A percentile compares a stretch with the other conserved stretches of the same genome.
phyloP scores from a whole-genome alignment of 2,329 filamentous ascomycete species.

The Pestalotiopsis fici region DNA sequence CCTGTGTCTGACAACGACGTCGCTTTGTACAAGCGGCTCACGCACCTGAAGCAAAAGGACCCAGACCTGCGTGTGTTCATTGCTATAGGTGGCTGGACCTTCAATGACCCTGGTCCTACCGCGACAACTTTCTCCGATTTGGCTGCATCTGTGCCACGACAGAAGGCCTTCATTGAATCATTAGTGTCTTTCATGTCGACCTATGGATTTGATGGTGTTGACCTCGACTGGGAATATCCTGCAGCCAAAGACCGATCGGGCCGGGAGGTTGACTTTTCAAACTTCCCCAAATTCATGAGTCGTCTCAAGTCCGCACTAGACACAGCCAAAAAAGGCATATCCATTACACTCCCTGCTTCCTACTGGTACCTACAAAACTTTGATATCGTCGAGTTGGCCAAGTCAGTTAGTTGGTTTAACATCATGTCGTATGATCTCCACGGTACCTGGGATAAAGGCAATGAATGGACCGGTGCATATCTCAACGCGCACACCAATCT shows the following conservation, averaged over 20 bases:
- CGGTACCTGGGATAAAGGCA: slow-evolving; percentile 8
- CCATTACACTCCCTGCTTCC: slow-evolving; percentile 14
- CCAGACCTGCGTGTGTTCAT: no score
- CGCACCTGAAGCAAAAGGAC: no score
- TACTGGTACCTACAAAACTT: slow-evolving; percentile 29
- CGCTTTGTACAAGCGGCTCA: no score
- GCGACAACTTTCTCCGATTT: no score
- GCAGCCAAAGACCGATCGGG: slow-evolving; percentile 17
- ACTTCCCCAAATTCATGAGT: slow-evolving; percentile 27
- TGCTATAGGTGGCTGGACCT: no score
- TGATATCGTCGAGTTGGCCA: slow-evolving; percentile 16
- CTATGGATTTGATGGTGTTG: slow-evolving; percentile 18
- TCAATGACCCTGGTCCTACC: no score
- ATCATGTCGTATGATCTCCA: slow-evolving; percentile 2
- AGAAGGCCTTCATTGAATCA: slow-evolving; percentile 17
- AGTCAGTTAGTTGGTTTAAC: neutral
- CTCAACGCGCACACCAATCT: slow-evolving; percentile 5
- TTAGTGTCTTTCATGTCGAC: slow-evolving; percentile 21
- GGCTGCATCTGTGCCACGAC: no score
- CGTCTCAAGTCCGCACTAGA: slow-evolving; percentile 8
- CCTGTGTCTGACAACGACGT: no score
- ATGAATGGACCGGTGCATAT: neutral
- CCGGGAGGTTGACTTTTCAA: slow-evolving; percentile 19
- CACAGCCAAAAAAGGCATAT: slow-evolving; percentile 10
- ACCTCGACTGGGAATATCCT: slow-evolving; percentile 1